A percentile compares a stretch with the other conserved stretches of the same genome.
These are phyloP conservation scores for Roridomyces roridus DNA, from an alignment of 768 basidiomycete genomes.

Conservation along the genomic window DNA sequence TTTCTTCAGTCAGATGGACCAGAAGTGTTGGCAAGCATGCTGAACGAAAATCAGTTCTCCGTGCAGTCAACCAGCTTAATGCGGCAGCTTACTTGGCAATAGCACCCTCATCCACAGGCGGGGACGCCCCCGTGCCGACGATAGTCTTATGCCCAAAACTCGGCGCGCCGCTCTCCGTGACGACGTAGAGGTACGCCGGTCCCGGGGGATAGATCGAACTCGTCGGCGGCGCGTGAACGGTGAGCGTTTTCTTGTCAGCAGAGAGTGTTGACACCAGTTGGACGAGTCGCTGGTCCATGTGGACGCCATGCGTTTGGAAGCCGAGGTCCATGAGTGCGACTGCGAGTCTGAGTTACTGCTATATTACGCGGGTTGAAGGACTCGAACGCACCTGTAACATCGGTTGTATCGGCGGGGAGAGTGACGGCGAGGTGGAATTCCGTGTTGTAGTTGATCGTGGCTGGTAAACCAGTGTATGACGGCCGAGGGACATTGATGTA, in stretches of 20 bases:
- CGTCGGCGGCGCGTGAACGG: slow-evolving; percentile 41
- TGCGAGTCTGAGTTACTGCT: too few species aligned
- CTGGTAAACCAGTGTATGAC: slow-evolving; percentile 39
- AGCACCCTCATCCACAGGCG: slow-evolving; percentile 35
- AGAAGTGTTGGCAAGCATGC: slow-evolving; percentile 11
- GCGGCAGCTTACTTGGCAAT: slow-evolving; percentile 23
- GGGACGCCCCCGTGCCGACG: slow-evolving; percentile 44
- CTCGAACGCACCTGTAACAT: slow-evolving; percentile 33
- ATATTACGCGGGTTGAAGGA: background rate
- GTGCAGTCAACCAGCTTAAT: background rate
- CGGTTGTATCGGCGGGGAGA: slow-evolving; percentile 34
- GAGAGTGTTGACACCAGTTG: slow-evolving; percentile 42
- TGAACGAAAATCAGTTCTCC: background rate
- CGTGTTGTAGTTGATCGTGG: slow-evolving; percentile 42
- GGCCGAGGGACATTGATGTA: slow-evolving; percentile 46
- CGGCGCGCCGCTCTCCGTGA: slow-evolving; percentile 42
- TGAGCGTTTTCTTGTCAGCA: slow-evolving; percentile 36
- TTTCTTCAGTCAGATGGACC: slow-evolving; percentile 11
- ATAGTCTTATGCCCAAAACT: slow-evolving; percentile 38
- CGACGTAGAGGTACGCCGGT: slow-evolving; percentile 40
- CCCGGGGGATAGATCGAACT: slow-evolving; percentile 47
- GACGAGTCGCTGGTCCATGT: slow-evolving; percentile 45
- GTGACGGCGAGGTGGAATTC: slow-evolving; percentile 39
- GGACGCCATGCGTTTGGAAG: slow-evolving; percentile 49
- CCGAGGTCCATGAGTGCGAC: slow-evolving; percentile 48